Base-by-base conservation (phyloP, 1,139 yeast species). In the Tardiomyces depauwii region DNA sequence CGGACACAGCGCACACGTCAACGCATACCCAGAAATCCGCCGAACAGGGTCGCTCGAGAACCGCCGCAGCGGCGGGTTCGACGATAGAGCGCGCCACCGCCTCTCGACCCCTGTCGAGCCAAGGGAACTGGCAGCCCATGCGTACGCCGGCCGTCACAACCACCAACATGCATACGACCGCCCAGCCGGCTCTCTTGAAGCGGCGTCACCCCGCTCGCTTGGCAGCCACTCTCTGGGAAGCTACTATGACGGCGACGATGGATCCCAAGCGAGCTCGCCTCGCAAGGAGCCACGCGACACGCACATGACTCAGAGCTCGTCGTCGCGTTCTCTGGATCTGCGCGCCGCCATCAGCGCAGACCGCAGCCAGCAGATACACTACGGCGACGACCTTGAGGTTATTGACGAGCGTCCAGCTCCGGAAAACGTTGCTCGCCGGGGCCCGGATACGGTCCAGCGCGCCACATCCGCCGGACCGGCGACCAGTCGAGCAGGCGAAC, bases 351-450 rank as follows among this genome's bases (percentile, higher is more conserved):
- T 30, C 36, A 11, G 10, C 16, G 16, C n/a, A 4, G 36, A 30
- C 36, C 36, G 36, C 36, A 30, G 36, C 36, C 36, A 4, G 36
- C 36, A 30, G n/a, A 10, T 5, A 5, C n/a, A 12, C 36, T 39
- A 42, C 40, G 49, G 42, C 27, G 43, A 46, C 13, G 47, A 47
- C 27, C 39, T 47, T 18, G 39, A 42, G 40, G 30, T 47, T 6
- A 44, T 47, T 36, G 43, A 42, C 19, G 39, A 30, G 16, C 36
- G 36, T 11, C 16, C 36, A 12, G 30, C 12, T 27, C 12, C 30
- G 12, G 12, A 27, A 9, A 10, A 27, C 9, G 9, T 27, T 27
- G 30, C 12, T 12, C 30, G 30, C 30, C 9, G 30, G 30, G 30
- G 30, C 11, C 30, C 30, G 30, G 12, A 10, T 27, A 27, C 30